phyloP scores from a whole-genome alignment of 768 basidiomycete species.

The Boletales sp. region DNA sequence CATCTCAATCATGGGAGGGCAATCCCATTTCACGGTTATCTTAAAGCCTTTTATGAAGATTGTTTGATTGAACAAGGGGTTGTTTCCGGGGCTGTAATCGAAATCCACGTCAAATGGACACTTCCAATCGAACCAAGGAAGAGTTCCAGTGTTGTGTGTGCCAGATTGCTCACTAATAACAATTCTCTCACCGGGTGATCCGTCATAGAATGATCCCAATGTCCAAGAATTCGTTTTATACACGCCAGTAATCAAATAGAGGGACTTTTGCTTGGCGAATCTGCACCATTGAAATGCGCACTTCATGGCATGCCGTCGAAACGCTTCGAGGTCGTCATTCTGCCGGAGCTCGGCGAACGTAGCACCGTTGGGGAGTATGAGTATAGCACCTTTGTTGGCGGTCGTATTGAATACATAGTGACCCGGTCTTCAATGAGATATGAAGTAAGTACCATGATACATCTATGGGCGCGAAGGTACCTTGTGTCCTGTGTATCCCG shows the following conservation, averaged over 20 bases:
- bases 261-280: background rate
- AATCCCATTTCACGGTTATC: constrained; percentile 1
- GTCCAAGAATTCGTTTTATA: constrained; percentile 2
- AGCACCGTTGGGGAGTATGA: constrained; percentile 5
- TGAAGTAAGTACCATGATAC: background rate
- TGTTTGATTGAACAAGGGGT: too few species aligned
- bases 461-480: background rate
- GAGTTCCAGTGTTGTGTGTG: too few species aligned
- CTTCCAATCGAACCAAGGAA: too few species aligned
- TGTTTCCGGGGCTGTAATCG: too few species aligned
- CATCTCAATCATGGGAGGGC: background rate
- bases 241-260: constrained; percentile 6
- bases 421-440: background rate
- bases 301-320: background rate
- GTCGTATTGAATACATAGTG: background rate
- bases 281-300: constrained; percentile 1
- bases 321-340: background rate
- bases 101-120: too few species aligned
- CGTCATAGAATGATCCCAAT: background rate
- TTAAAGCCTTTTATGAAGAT: constrained; percentile 6
- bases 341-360: background rate
- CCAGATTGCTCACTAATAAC: background rate
- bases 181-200: background rate
- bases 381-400: background rate
- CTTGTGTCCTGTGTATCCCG: background rate